These are phyloP conservation scores for Dioscorea zingiberensis DNA, from an alignment of 106 monocot genomes.

Conservation along the genomic window DNA sequence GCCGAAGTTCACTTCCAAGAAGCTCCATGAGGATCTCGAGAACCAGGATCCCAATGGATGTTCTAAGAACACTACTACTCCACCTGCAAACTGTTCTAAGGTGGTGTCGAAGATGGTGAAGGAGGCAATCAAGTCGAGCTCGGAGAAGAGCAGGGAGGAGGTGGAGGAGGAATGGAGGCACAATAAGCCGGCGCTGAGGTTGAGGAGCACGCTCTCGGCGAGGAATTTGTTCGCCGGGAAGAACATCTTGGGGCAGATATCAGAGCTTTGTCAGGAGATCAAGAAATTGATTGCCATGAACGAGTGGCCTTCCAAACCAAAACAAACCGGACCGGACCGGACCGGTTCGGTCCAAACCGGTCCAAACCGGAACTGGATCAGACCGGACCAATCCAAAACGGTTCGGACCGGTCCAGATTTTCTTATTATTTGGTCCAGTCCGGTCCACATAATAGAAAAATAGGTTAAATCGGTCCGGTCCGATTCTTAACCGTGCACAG, in stretches of 20 bases:
- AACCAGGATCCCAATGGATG: slow-evolving; percentile 66
- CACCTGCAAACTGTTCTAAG: not conserved
- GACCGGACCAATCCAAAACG: too few species aligned
- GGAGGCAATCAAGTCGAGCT: slow-evolving; percentile 64
- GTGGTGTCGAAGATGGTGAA: slow-evolving; percentile 23
- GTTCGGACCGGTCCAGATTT: too few species aligned
- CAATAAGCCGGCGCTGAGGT: slow-evolving; percentile 13
- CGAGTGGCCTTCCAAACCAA: slow-evolving; percentile 21
- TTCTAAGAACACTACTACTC: not conserved
- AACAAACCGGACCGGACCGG: too few species aligned
- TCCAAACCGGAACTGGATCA: too few species aligned
- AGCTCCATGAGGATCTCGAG: slow-evolving; percentile 52
- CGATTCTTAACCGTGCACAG: too few species aligned
- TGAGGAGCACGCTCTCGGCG: slow-evolving; percentile 68
- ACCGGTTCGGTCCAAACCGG: too few species aligned
- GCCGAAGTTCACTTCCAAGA: slow-evolving; percentile 18
- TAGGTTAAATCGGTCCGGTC: too few species aligned
- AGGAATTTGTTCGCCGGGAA: slow-evolving; percentile 74
- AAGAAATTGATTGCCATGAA: slow-evolving; percentile 47
- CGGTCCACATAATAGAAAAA: too few species aligned
- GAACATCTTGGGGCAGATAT: slow-evolving; percentile 69
- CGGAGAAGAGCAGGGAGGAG: slow-evolving; percentile 27
- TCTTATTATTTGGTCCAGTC: too few species aligned
- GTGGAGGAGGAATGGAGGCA: slow-evolving; percentile 7
- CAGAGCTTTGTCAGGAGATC: slow-evolving; percentile 78